Percentiles rank a stretch among this genome's conserved stretches.
phyloP scores from a whole-genome alignment of 2,329 filamentous ascomycete genomes.

The Aspergillus sp. region DNA sequence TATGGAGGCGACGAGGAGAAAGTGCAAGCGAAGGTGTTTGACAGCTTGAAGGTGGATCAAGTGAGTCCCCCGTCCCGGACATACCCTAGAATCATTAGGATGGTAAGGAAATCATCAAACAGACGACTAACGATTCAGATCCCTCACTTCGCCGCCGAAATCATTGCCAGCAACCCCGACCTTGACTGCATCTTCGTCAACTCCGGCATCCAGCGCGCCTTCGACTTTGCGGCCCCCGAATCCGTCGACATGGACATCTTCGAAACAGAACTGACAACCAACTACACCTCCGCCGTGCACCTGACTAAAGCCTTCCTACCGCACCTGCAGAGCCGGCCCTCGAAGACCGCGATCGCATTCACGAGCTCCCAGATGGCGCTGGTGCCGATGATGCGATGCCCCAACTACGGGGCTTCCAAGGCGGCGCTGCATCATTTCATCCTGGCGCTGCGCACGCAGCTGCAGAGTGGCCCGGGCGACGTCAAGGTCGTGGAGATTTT shows the following conservation, averaged over 20 bases:
- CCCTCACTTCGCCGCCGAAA: constrained; percentile 18
- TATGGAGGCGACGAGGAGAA: constrained; percentile 49
- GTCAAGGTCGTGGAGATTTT: constrained; percentile 57
- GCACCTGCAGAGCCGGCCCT: constrained; percentile 47
- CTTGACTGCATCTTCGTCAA: constrained; percentile 55
- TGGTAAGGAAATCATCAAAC: background rate
- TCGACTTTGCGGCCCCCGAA: constrained; percentile 51
- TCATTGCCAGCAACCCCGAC: constrained; percentile 48
- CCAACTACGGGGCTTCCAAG: constrained; percentile 57
- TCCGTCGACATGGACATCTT: constrained; percentile 46
- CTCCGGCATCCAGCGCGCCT: constrained; percentile 52
- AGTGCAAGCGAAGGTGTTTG: constrained; percentile 43
- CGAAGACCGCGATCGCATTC: constrained; percentile 45
- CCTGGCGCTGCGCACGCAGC: constrained; percentile 51
- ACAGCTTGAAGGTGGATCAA: constrained; percentile 51
- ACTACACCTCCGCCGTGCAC: constrained; percentile 52
- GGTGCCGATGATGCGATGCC: constrained; percentile 47
- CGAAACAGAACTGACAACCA: constrained; percentile 50
- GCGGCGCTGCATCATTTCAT: constrained; percentile 57
- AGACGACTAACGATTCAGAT: constrained; percentile 11
- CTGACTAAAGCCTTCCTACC: constrained; percentile 53
- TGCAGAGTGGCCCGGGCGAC: constrained; percentile 40
- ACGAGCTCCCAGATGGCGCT: constrained; percentile 54
- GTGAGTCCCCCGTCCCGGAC: background rate
- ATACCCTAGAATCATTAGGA: background rate